Evolutionary conservation across 352 stramenopile genomes (phyloP), one percentile per base, ranked within the genome.

Genomic region (Phytopythium vexans): DNA sequence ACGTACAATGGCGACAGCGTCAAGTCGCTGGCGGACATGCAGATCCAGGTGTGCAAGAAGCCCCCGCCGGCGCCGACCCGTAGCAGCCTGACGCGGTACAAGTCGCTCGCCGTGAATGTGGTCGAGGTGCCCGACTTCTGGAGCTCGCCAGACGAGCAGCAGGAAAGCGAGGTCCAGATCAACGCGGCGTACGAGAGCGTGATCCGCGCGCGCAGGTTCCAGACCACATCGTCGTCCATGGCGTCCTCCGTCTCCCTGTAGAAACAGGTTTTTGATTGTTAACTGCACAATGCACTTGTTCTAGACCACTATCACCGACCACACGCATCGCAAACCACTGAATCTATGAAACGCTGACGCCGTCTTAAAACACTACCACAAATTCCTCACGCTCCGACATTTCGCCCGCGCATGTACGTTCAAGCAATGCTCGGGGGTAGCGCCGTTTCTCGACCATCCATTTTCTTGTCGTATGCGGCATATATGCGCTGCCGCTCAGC

Each of bases 61-160:
- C 8, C 35, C 8, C 42, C 42, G 9, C 21, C 27, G 0, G 42
- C n/a, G n/a, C 46, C 15, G 14, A 6, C 12, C 1, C 34, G 34
- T 3, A 16, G 34, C 8, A 41, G 34, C 15, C 15, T 52, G 15
- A 41, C 46, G 12, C 46, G 46, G 11, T 52, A 52, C 15, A 15
- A 70, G 40, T 75, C 66, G 3, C 66, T 78, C 66, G 66, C 69
- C 4, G 55, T 73, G 41, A 66, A 68, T 36, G 69, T 75, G 37
- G 54, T 75, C n/a, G 66, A 75, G 49, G 53, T 62, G 54, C 72
- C 73, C 14, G 62, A 64, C 39, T 70, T 71, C 11, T 87, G 70
- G 72, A 55, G 52, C 10, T 72, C 68, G 37, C 52, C 64, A 12
- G 59, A 83, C 42, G 62, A 76, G n/a, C 62, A 68, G 6, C 16